Conservation (phyloP, 2,329 filamentous ascomycete species). For the Nemania diffusa region DNA sequence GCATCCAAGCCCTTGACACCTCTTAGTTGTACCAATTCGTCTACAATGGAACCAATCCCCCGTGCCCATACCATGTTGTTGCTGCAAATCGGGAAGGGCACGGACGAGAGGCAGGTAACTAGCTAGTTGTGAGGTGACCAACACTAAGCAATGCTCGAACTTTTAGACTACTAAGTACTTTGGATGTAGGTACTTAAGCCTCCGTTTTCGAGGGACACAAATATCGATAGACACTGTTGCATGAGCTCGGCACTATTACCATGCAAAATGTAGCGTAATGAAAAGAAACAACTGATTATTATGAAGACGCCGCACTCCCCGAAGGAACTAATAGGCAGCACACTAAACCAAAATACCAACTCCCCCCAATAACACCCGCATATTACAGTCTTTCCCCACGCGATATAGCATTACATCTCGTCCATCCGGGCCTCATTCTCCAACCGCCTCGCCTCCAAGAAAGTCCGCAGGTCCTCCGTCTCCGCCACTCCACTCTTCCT, state of each 20-base stretch:
- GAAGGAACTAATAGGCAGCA: background rate
- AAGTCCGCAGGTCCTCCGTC: conserved; percentile 35
- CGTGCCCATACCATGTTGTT: too few species aligned
- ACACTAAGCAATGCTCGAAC: too few species aligned
- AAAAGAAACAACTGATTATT: background rate
- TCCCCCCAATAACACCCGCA: background rate
- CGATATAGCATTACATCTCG: conserved; percentile 12
- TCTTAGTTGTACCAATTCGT: too few species aligned
- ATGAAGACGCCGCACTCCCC: background rate
- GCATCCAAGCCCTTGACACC: too few species aligned
- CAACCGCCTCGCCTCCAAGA: conserved; percentile 35
- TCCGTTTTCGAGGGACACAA: background rate
- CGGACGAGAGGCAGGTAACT: too few species aligned
- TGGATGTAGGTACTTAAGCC: too few species aligned
- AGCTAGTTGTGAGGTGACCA: too few species aligned
- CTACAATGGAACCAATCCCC: too few species aligned
- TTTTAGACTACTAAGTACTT: too few species aligned
- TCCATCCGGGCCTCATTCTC: background rate
- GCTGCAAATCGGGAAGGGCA: too few species aligned
- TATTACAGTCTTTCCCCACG: background rate
- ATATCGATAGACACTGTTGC: background rate
- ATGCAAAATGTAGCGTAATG: background rate
- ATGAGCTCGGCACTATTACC: background rate
- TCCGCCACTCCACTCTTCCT: conserved; percentile 1
- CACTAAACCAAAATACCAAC: background rate